phyloP scores from a whole-genome alignment of 2,329 filamentous ascomycete species.

The Monosporascus sp. region DNA sequence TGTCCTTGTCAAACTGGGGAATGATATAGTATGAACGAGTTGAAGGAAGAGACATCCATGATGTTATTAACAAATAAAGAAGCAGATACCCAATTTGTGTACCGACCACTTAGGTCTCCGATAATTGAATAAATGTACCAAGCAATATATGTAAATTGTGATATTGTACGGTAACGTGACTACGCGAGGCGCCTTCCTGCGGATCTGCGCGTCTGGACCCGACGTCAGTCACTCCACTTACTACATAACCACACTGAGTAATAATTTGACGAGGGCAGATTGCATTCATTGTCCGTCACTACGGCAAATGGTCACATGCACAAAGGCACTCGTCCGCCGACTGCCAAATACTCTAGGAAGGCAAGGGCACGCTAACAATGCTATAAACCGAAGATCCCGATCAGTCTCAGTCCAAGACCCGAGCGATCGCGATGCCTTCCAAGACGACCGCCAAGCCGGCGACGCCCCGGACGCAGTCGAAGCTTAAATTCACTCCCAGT shows the following conservation, averaged over 20 bases:
- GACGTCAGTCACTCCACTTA: too few species aligned
- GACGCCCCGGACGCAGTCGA: constrained; percentile 22
- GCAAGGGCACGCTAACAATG: not conserved
- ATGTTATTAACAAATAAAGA: too few species aligned
- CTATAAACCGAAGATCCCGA: not conserved
- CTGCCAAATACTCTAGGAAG: too few species aligned
- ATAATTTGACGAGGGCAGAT: too few species aligned
- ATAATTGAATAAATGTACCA: not conserved
- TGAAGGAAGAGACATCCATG: too few species aligned
- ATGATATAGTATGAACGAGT: too few species aligned
- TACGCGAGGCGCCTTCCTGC: not conserved
- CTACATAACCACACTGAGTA: too few species aligned
- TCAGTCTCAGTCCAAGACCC: not conserved
- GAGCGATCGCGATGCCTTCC: constrained; percentile 10
- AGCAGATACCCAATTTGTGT: too few species aligned
- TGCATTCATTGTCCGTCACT: too few species aligned
- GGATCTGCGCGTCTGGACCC: not conserved
- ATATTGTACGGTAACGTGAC: not conserved
- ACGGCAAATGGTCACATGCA: too few species aligned
- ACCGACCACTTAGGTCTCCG: accelerated
- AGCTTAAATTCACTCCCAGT: constrained; percentile 23
- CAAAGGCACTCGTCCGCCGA: too few species aligned
- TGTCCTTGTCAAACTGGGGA: too few species aligned
- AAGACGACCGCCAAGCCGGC: constrained; percentile 11
- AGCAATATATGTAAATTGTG: not conserved